phyloP scores from a whole-genome alignment of 805 yeast genomes.

The Candida anglica region DNA sequence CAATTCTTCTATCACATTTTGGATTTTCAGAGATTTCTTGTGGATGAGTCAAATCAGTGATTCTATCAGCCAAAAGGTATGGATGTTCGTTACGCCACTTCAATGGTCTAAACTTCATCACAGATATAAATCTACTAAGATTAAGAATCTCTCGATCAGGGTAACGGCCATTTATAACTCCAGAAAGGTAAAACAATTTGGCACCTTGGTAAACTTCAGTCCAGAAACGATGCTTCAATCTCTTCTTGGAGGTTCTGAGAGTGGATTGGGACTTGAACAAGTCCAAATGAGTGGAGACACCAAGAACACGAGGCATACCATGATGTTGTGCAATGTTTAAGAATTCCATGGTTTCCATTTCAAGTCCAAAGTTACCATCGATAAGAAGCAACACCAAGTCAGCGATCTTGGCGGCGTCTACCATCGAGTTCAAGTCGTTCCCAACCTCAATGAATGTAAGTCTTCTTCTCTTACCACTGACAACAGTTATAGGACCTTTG shows the following conservation, averaged over 20 bases:
- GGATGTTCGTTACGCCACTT: conserved; percentile 99
- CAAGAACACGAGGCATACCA: conserved; percentile 97
- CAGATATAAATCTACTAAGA: conserved; percentile 86
- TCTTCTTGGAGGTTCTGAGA: conserved; percentile 84
- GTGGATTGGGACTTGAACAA: conserved; percentile 87
- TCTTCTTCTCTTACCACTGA: conserved; percentile 90
- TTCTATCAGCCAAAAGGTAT: conserved; percentile 83
- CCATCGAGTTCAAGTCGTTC: conserved; percentile 92
- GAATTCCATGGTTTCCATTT: conserved; percentile 99
- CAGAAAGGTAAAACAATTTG: conserved; percentile 86
- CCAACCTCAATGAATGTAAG: conserved; percentile 90
- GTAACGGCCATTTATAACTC: conserved; percentile 94
- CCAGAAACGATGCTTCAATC: conserved; percentile 94
- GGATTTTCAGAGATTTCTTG: conserved; percentile 70
- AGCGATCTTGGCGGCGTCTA: conserved; percentile 92
- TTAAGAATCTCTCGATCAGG: conserved; percentile 96
- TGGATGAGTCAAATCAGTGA: conserved; percentile 94
- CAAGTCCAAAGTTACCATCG: conserved; percentile 97
- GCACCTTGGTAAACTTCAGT: conserved; percentile 99
- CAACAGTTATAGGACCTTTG: conserved; percentile 95
- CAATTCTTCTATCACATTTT: conserved; percentile 83
- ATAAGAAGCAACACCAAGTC: conserved; percentile 85
- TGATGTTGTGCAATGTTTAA: conserved; percentile 94
- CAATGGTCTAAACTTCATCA: conserved; percentile 97
- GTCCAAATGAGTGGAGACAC: conserved; percentile 94